phyloP scores from a whole-genome alignment of 345 rosid genomes.

The Citrus cavaleriei region DNA sequence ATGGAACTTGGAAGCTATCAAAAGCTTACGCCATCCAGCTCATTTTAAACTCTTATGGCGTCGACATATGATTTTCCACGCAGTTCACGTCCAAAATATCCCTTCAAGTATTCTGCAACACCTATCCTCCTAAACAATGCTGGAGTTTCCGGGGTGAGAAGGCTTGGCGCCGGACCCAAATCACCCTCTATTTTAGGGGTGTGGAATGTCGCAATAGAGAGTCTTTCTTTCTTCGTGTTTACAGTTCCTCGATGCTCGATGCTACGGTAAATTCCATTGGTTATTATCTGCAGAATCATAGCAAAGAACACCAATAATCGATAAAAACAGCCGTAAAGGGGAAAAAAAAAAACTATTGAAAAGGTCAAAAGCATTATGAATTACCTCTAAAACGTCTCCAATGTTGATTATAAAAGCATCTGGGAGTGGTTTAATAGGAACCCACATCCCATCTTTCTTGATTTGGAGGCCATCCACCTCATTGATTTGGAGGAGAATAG shows the following conservation, averaged over 20 bases:
- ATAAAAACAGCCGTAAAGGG: not conserved
- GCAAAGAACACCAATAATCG: not conserved
- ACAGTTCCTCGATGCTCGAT: slow-evolving; percentile 12
- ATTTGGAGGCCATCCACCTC: slow-evolving; percentile 24
- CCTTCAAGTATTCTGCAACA: not conserved
- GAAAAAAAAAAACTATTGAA: too few relatives aligned
- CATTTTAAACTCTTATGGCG: not conserved
- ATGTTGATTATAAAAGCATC: slow-evolving; percentile 58
- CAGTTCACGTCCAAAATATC: not conserved
- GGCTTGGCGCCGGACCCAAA: slow-evolving; percentile 9
- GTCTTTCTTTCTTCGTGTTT: slow-evolving; percentile 4
- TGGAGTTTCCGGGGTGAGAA: slow-evolving; percentile 2
- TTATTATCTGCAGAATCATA: not conserved
- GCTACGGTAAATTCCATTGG: slow-evolving; percentile 3
- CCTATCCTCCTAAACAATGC: not conserved
- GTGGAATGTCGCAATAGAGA: slow-evolving; percentile 10
- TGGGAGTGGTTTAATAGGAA: slow-evolving; percentile 41
- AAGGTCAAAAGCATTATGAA: not conserved
- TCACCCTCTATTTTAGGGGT: not conserved
- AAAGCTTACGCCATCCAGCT: not conserved
- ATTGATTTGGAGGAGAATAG: slow-evolving; percentile 16
- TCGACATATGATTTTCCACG: slow-evolving; percentile 5
- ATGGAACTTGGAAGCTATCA: not conserved
- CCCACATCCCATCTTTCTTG: slow-evolving; percentile 34
- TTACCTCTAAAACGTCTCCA: slow-evolving; percentile 46